Conservation (phyloP, 2,329 filamentous ascomycete genomes). For the Penicillium sp. region DNA sequence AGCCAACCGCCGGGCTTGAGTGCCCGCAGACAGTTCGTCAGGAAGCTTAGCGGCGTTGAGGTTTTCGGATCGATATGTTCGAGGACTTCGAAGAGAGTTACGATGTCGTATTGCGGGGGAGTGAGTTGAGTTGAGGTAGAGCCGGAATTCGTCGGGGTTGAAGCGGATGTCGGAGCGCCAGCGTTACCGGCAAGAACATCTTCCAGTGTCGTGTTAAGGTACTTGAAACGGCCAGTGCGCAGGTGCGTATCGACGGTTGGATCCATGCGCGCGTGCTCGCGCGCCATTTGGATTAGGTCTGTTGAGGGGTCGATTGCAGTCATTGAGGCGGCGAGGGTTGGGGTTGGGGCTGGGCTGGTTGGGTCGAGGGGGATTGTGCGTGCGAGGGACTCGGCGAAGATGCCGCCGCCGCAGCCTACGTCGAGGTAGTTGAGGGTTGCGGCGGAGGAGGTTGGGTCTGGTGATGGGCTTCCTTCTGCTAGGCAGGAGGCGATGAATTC, state of each 20-base stretch:
- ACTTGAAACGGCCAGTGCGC: conserved; percentile 61
- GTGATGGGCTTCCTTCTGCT: conserved; percentile 51
- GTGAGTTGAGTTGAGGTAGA: neutral
- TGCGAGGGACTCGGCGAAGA: conserved; percentile 74
- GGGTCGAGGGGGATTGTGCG: conserved; percentile 38
- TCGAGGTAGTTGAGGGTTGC: conserved; percentile 68
- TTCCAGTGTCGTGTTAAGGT: conserved; percentile 77
- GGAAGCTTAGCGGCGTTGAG: conserved; percentile 69
- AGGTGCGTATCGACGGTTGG: conserved; percentile 58
- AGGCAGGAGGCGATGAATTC: conserved; percentile 81
- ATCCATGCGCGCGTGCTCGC: conserved; percentile 71
- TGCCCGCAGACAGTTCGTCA: conserved; percentile 57
- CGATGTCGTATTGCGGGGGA: conserved; percentile 64
- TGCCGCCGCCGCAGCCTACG: conserved; percentile 92
- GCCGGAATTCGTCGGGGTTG: neutral
- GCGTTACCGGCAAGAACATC: conserved; percentile 27
- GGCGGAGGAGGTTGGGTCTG: conserved; percentile 25
- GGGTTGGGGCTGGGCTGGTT: conserved; percentile 23
- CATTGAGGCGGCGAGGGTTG: conserved; percentile 43
- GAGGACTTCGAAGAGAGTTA: conserved; percentile 90
- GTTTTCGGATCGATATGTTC: conserved; percentile 82
- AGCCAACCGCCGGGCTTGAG: conserved; percentile 92
- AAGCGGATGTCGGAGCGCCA: conserved; percentile 3
- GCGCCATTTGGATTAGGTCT: conserved; percentile 61
- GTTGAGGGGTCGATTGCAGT: conserved; percentile 49